These are phyloP conservation scores for Aspergillus quadricinctus DNA, from an alignment of 2,329 filamentous ascomycete genomes.

Conservation along the genomic window DNA sequence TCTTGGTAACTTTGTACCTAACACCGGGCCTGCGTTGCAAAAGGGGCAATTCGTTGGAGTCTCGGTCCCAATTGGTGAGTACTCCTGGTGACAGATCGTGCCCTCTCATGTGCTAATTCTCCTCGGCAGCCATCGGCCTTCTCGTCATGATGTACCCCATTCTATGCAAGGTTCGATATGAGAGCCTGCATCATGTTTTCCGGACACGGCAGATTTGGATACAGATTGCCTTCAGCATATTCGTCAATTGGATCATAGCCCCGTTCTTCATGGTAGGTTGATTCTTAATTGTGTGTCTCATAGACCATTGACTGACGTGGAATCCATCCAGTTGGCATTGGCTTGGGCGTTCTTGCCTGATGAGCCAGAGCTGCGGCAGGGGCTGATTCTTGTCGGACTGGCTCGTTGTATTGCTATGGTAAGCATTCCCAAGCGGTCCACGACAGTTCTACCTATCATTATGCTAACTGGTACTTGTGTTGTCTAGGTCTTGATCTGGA, in stretches of 20 bases:
- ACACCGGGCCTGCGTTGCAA: conserved; percentile 59
- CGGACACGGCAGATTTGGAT: conserved; percentile 63
- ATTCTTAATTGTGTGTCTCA: background rate
- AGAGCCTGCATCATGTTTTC: conserved; percentile 66
- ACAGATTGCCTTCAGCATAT: conserved; percentile 70
- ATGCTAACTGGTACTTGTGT: background rate
- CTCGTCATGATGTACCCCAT: conserved; percentile 96
- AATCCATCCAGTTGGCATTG: conserved; percentile 39
- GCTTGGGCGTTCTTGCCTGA: conserved; percentile 51
- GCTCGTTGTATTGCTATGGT: conserved; percentile 87
- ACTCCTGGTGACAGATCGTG: conserved; percentile 7
- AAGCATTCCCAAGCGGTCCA: conserved; percentile 2
- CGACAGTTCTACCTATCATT: background rate
- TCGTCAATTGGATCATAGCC: conserved; percentile 80
- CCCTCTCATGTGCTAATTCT: background rate
- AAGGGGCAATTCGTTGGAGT: conserved; percentile 69
- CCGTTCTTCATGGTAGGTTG: conserved; percentile 70
- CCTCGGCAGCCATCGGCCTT: conserved; percentile 64
- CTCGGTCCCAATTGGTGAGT: conserved; percentile 60
- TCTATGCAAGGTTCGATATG: conserved; percentile 78
- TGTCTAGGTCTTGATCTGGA: conserved; percentile 66
- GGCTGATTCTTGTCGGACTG: conserved; percentile 74
- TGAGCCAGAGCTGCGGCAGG: conserved; percentile 49
- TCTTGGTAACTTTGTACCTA: conserved; percentile 68
- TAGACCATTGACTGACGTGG: background rate